A percentile compares a stretch with the other conserved stretches of the same genome.
phyloP scores from a whole-genome alignment of 2,329 filamentous ascomycete genomes.

The Fusarium veterinarium region DNA sequence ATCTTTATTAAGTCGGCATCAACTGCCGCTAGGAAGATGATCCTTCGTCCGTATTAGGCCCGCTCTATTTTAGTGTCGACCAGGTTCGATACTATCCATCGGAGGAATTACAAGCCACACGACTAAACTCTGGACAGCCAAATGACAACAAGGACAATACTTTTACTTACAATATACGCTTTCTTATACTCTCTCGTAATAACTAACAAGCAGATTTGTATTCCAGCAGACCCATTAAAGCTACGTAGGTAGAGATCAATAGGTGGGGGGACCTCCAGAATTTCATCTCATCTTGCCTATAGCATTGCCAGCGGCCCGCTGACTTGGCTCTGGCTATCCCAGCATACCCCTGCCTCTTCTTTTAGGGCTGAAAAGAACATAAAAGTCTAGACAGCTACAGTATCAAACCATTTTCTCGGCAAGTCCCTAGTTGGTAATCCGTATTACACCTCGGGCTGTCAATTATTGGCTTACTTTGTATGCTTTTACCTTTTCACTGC shows the following conservation, averaged over 20 bases:
- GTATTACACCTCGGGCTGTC: fast-evolving
- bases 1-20: fast-evolving
- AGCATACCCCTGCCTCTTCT: neutral
- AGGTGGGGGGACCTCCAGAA: too few species aligned
- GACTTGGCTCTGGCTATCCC: too few species aligned
- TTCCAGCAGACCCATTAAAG: too few species aligned
- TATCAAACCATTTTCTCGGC: neutral
- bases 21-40: too few species aligned
- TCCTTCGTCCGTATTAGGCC: too few species aligned
- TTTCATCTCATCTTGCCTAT: neutral
- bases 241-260: neutral
- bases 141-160: too few species aligned
- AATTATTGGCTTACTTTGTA: neutral
- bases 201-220: too few species aligned
- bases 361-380: neutral
- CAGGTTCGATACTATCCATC: fast-evolving
- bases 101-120: too few species aligned
- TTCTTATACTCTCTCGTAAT: too few species aligned
- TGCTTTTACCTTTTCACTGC: neutral
- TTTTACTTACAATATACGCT: too few species aligned
- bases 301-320: neutral
- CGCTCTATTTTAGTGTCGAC: neutral
- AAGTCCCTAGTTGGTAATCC: neutral
- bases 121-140: too few species aligned
- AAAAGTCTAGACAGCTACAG: fast-evolving